Conservation (phyloP, 2,329 filamentous ascomycete species). For the Trichothecium sympodiale region DNA sequence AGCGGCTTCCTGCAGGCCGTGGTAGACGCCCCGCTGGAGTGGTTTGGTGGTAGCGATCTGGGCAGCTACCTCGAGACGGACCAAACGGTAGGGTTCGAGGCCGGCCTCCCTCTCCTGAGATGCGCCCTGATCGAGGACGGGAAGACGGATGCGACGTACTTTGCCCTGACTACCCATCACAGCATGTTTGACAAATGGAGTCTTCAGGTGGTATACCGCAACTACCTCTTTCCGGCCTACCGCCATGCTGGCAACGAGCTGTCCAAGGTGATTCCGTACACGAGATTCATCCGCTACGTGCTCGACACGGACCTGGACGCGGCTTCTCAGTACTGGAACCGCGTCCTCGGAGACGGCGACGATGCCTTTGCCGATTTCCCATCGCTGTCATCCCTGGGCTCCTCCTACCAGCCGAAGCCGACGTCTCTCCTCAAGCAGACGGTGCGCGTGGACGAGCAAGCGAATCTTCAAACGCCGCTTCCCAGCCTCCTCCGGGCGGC, state of each 20-base stretch:
- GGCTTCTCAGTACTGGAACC: constrained; percentile 7
- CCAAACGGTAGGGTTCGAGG: constrained; percentile 2
- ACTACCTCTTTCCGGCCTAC: constrained; percentile 2
- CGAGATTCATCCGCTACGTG: constrained; percentile 6
- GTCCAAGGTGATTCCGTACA: constrained; percentile 1
- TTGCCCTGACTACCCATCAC: constrained; percentile 13
- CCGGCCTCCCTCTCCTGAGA: constrained; percentile 2
- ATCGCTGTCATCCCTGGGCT: constrained; percentile 1
- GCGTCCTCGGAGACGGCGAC: background rate
- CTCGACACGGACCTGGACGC: background rate
- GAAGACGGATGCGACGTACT: constrained; percentile 2
- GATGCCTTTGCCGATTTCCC: constrained; percentile 2
- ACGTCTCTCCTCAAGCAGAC: background rate
- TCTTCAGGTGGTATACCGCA: constrained; percentile 1
- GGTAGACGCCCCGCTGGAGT: background rate
- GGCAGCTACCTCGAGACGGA: constrained; percentile 1
- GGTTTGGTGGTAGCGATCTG: constrained; percentile 2
- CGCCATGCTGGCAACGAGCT: constrained; percentile 1
- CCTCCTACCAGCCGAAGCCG: background rate
- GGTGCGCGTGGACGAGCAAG: background rate
- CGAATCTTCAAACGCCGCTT: background rate
- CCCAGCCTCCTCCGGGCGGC: constrained; percentile 13
- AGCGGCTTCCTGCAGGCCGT: constrained; percentile 6
- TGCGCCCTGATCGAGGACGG: constrained; percentile 2
- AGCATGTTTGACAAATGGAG: constrained; percentile 13